phyloP scores from a whole-genome alignment of 2,329 filamentous ascomycete species.

The Colletotrichum euphorbiae region DNA sequence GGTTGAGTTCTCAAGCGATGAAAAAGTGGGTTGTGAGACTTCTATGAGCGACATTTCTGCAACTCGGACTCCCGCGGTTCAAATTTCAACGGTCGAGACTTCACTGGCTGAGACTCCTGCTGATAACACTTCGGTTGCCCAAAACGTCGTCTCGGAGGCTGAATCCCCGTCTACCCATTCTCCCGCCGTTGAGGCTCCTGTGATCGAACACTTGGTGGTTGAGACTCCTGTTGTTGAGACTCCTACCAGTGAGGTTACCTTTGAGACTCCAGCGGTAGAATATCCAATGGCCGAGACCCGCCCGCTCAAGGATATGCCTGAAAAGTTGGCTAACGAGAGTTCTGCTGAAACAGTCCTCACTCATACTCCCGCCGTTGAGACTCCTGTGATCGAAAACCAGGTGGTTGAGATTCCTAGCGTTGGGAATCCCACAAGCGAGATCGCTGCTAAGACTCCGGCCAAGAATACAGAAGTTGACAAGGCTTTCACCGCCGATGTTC shows the following conservation, averaged over 20 bases:
- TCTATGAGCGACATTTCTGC: not conserved
- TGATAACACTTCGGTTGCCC: not conserved
- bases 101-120: not conserved
- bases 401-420: not conserved
- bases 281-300: not conserved
- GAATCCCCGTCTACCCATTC: not conserved
- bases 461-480: not conserved
- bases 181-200: not conserved
- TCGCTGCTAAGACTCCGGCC: not conserved
- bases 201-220: not conserved
- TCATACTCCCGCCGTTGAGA: too few relatives aligned
- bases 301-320: too few relatives aligned
- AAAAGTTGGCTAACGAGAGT: too few relatives aligned
- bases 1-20: not conserved
- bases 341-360: too few relatives aligned
- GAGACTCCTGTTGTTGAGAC: slow-evolving; percentile 1
- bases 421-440: not conserved
- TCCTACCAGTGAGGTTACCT: not conserved
- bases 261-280: too few relatives aligned
- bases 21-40: not conserved
- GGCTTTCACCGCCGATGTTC: not conserved
- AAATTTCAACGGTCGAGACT: not conserved
- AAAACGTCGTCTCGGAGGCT: too few relatives aligned
- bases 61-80: not conserved
- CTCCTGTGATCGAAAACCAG: too few relatives aligned